phyloP scores from a whole-genome alignment of 2,329 filamentous ascomycete genomes.

The Biscogniauxia mediterranea region DNA sequence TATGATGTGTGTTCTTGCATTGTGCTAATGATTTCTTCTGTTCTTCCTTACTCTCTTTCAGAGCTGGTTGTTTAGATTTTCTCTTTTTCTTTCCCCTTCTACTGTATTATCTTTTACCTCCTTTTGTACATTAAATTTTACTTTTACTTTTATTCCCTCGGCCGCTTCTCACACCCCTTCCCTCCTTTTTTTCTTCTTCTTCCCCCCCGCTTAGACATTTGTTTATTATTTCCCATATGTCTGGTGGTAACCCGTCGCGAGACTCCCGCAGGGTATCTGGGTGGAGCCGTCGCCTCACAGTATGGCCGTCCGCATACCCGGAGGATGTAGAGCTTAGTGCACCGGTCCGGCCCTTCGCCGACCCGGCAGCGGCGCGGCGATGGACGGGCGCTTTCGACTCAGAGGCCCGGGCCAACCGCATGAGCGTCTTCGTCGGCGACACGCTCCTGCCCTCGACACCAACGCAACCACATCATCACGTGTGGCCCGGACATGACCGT shows the following conservation, averaged over 20 bases:
- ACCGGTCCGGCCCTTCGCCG: conserved; percentile 6
- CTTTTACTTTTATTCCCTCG: not conserved
- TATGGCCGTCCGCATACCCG: conserved; percentile 17
- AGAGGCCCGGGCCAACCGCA: conserved; percentile 19
- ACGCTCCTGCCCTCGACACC: conserved; percentile 15
- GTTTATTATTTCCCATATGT: not conserved
- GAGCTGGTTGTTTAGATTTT: not conserved
- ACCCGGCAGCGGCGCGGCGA: conserved; percentile 8
- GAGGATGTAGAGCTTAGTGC: conserved; percentile 9
- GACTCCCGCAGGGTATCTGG: conserved; percentile 5
- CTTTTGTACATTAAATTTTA: not conserved
- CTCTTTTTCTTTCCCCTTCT: not conserved
- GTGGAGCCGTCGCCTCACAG: conserved; percentile 17
- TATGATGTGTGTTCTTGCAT: not conserved
- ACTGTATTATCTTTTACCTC: not conserved
- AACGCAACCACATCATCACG: conserved; percentile 4
- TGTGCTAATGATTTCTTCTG: not conserved
- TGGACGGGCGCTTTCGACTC: conserved; percentile 21
- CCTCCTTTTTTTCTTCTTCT: too few relatives aligned
- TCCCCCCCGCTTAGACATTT: not conserved
- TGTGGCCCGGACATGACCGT: conserved; percentile 14
- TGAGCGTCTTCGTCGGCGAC: conserved; percentile 21
- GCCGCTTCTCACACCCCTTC: not conserved
- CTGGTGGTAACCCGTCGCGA: not conserved
- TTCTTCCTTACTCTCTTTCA: not conserved